Conservation (phyloP, 2,329 filamentous ascomycete species). For the Ascochyta pisi region DNA sequence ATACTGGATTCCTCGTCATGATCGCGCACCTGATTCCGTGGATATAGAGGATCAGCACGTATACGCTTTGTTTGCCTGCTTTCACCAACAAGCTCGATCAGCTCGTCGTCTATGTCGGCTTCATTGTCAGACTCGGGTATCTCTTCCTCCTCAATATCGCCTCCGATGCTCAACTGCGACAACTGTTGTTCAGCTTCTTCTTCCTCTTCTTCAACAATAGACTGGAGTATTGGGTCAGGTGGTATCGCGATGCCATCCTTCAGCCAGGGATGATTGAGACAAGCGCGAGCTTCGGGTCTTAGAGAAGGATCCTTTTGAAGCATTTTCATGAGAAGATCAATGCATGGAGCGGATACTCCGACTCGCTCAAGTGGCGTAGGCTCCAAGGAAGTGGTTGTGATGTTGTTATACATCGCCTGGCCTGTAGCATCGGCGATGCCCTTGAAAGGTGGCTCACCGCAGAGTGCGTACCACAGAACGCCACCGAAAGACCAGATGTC, state of each 20-base stretch:
- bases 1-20: slow-evolving; percentile 48
- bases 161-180: slow-evolving; percentile 61
- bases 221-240: slow-evolving; percentile 43
- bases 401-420: slow-evolving; percentile 79
- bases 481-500: slow-evolving; percentile 97
- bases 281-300: slow-evolving; percentile 75
- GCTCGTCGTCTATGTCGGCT: slow-evolving; percentile 41
- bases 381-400: slow-evolving; percentile 81
- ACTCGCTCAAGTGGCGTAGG: slow-evolving; percentile 65
- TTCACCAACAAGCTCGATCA: slow-evolving; percentile 36
- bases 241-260: slow-evolving; percentile 53
- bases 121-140: slow-evolving; percentile 39
- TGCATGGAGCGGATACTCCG: slow-evolving; percentile 69
- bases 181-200: slow-evolving; percentile 44
- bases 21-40: slow-evolving; percentile 49
- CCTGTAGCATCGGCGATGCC: slow-evolving; percentile 78
- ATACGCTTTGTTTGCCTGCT: slow-evolving; percentile 54
- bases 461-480: slow-evolving; percentile 88
- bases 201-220: slow-evolving; percentile 60
- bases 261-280: slow-evolving; percentile 80
- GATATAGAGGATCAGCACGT: slow-evolving; percentile 49
- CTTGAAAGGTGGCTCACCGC: slow-evolving; percentile 78
- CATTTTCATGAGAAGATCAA: slow-evolving; percentile 80
- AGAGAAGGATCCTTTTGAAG: slow-evolving; percentile 78
- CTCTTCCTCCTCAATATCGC: slow-evolving; percentile 25